These are phyloP conservation scores for Senna siamea DNA, from an alignment of 306 rosid genomes.

Conservation along the genomic window DNA sequence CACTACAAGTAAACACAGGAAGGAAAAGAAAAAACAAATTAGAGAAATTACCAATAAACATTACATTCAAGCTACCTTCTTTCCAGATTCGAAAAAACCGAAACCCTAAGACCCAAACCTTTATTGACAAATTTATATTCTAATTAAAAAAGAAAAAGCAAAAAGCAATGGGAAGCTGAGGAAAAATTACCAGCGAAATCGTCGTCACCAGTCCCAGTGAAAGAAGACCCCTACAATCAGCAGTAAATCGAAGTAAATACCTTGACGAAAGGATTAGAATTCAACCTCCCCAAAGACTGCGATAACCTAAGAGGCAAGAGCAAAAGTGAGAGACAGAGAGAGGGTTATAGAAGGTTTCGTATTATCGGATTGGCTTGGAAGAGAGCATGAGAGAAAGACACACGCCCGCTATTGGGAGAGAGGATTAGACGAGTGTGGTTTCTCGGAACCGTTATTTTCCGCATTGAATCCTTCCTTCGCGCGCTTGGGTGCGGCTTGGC, in stretches of 20 bases:
- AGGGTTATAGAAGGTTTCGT: constrained; percentile 28
- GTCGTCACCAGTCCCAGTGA: constrained; percentile 5
- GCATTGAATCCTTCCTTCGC: constrained; percentile 49
- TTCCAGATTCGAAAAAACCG: constrained; percentile 22
- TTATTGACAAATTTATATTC: not conserved
- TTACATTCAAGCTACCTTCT: constrained; percentile 31
- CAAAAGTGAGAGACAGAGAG: not conserved
- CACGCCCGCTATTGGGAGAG: constrained; percentile 31
- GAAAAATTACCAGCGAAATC: constrained; percentile 28
- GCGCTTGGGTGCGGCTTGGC: constrained; percentile 55
- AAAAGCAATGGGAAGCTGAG: constrained; percentile 1
- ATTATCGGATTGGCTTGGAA: constrained; percentile 43
- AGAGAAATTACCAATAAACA: constrained; percentile 8
- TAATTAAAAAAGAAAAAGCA: not conserved
- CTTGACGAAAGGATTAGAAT: constrained; percentile 17
- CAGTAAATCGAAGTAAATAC: constrained; percentile 17
- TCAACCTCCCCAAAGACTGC: constrained; percentile 40
- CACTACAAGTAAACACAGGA: constrained; percentile 1
- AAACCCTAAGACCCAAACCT: constrained; percentile 47
- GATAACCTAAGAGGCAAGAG: constrained; percentile 39
- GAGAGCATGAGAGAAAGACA: constrained; percentile 30
- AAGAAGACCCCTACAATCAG: constrained; percentile 27
- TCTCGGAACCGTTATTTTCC: constrained; percentile 56
- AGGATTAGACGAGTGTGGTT: constrained; percentile 56
- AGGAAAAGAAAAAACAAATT: not conserved